phyloP scores from a whole-genome alignment of 345 rosid species.

The Pugionium cornutum region DNA sequence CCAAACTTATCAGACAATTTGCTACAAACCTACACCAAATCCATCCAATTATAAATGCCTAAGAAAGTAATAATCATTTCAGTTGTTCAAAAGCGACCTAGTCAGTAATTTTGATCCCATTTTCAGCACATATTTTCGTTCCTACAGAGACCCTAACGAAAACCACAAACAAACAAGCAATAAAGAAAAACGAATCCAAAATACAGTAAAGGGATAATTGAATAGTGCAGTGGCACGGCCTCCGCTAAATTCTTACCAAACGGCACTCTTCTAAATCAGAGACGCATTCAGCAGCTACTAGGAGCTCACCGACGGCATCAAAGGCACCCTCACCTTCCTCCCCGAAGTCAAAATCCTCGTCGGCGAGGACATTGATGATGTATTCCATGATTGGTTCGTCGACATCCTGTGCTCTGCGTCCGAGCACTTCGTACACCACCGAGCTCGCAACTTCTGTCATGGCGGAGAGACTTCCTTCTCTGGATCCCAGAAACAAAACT shows the following conservation, averaged over 20 bases:
- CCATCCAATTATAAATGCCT: slow-evolving; percentile 1
- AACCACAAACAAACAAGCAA: not conserved
- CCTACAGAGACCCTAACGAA: not conserved
- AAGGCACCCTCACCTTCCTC: slow-evolving; percentile 88
- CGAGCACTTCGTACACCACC: slow-evolving; percentile 84
- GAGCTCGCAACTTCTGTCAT: slow-evolving; percentile 93
- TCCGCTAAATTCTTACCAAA: slow-evolving; percentile 41
- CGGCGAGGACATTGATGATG: slow-evolving; percentile 97
- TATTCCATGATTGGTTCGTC: slow-evolving; percentile 93
- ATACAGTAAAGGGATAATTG: not conserved
- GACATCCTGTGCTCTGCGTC: slow-evolving; percentile 66
- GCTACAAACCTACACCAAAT: slow-evolving; percentile 61
- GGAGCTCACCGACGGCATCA: slow-evolving; percentile 91
- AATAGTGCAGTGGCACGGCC: not conserved
- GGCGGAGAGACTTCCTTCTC: slow-evolving; percentile 14
- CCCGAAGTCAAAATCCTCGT: slow-evolving; percentile 96
- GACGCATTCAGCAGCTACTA: slow-evolving; percentile 85
- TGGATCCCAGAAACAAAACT: not conserved
- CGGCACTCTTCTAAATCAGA: slow-evolving; percentile 79
- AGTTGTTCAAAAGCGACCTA: slow-evolving; percentile 7
- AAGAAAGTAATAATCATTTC: not conserved
- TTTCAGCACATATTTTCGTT: slow-evolving; percentile 4
- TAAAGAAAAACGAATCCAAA: slow-evolving; percentile 1
- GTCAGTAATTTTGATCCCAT: not conserved
- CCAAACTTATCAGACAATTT: slow-evolving; percentile 83